phyloP scores from a whole-genome alignment of 495 filamentous ascomycete species.

The Hypoxylon trugodes region DNA sequence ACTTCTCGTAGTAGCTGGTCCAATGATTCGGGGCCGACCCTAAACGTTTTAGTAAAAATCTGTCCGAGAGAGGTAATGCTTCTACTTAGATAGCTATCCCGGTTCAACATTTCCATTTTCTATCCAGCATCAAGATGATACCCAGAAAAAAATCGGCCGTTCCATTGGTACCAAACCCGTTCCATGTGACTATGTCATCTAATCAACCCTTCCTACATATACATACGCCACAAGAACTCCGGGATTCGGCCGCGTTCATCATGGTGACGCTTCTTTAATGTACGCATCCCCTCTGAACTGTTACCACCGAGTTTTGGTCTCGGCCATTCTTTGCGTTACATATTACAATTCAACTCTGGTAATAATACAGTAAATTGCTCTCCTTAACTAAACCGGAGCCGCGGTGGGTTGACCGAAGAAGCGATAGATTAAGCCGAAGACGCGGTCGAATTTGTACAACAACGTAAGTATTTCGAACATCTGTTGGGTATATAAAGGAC shows the following conservation, averaged over 20 bases:
- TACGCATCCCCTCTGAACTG: too few relatives aligned
- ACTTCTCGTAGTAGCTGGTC: neutral
- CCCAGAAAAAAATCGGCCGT: too few relatives aligned
- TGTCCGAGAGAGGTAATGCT: too few relatives aligned
- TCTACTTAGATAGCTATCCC: too few relatives aligned
- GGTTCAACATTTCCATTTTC: too few relatives aligned
- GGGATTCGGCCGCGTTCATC: constrained; percentile 11
- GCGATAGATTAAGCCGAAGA: constrained; percentile 22
- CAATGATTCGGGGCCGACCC: neutral
- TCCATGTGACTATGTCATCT: neutral
- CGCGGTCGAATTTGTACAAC: constrained; percentile 12
- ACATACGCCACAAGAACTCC: neutral
- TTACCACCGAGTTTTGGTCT: neutral
- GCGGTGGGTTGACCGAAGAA: neutral
- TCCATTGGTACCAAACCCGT: neutral
- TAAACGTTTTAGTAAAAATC: too few relatives aligned
- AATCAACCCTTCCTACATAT: neutral
- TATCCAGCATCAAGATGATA: too few relatives aligned
- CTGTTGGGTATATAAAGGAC: neutral
- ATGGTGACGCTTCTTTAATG: too few relatives aligned
- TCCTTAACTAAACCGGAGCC: neutral
- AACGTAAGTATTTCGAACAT: neutral
- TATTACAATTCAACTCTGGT: constrained; percentile 6
- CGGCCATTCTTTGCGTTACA: neutral
- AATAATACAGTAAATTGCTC: neutral